phyloP scores from a whole-genome alignment of 2,329 filamentous ascomycete species.

The Sclerotinia minor region DNA sequence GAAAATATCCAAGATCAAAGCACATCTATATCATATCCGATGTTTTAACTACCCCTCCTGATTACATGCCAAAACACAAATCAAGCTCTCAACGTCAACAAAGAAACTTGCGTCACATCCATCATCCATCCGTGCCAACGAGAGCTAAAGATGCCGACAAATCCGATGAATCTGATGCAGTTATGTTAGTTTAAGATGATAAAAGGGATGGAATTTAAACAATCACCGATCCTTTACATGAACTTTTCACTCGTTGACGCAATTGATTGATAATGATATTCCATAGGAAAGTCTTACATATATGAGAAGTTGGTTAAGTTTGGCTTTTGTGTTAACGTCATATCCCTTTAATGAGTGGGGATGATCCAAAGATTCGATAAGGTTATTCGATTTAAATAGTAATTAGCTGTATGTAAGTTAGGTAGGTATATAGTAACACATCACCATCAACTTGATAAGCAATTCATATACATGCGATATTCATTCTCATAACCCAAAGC shows the following conservation, averaged over 20 bases:
- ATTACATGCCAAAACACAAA: neutral
- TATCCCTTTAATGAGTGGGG: neutral
- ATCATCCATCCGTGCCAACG: neutral
- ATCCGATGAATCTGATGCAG: neutral
- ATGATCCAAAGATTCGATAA: neutral
- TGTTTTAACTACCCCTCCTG: neutral
- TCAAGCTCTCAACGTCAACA: neutral
- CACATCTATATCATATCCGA: neutral
- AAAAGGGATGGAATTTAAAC: neutral
- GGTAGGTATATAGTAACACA: too few relatives aligned
- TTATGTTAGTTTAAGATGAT: neutral
- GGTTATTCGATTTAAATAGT: neutral
- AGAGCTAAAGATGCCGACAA: neutral
- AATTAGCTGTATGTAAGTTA: too few relatives aligned
- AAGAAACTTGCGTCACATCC: slow-evolving; percentile 14
- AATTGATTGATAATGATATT: neutral
- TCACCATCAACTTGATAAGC: too few relatives aligned
- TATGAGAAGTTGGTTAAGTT: neutral
- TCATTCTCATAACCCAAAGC: too few relatives aligned
- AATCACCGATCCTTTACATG: neutral
- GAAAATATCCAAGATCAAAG: neutral
- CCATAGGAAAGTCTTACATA: neutral
- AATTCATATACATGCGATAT: neutral
- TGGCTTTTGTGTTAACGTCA: neutral
- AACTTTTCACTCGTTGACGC: neutral